These are phyloP conservation scores for Hansenula sp. DNA, from an alignment of 1,139 yeast species.

Conservation along the genomic window DNA sequence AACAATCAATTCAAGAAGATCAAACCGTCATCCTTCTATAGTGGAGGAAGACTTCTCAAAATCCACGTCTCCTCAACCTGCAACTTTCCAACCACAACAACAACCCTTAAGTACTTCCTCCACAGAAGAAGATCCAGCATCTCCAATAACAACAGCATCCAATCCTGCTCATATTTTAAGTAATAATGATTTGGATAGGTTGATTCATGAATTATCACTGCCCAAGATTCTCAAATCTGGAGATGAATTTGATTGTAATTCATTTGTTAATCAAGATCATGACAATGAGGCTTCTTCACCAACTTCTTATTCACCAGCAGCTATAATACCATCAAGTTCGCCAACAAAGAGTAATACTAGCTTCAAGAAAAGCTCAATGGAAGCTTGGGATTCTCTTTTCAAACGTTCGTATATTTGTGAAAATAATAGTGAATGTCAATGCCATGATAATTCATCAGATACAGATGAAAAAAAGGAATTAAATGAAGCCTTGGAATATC, in stretches of 20 bases:
- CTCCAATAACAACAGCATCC: background rate
- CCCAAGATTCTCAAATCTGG: constrained; percentile 15
- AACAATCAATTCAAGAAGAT: constrained; percentile 13
- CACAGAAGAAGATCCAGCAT: constrained; percentile 8
- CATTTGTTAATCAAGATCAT: constrained; percentile 16
- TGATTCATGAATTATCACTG: constrained; percentile 1
- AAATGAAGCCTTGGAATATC: constrained; percentile 13
- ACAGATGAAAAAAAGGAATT: constrained; percentile 11
- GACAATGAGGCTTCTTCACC: too few species aligned
- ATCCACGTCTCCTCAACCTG: background rate
- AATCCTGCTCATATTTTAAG: background rate
- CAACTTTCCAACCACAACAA: background rate
- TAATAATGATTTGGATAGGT: constrained; percentile 1
- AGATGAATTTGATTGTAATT: constrained; percentile 20
- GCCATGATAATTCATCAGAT: constrained; percentile 8
- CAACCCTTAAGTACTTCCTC: background rate
- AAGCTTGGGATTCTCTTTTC: constrained; percentile 19
- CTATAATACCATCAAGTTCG: background rate
- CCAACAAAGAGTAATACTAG: constrained; percentile 2
- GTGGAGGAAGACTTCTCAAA: constrained; percentile 6
- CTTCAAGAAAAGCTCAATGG: constrained; percentile 1
- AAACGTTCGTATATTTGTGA: constrained; percentile 18
- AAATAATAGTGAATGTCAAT: constrained; percentile 10
- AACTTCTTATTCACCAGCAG: background rate
- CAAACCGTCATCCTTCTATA: constrained; percentile 17